Percentiles rank a stretch among this genome's conserved stretches.
Evolutionary conservation across 306 rosid genomes (phyloP).

Genomic region (Castanopsis chinensis): DNA sequence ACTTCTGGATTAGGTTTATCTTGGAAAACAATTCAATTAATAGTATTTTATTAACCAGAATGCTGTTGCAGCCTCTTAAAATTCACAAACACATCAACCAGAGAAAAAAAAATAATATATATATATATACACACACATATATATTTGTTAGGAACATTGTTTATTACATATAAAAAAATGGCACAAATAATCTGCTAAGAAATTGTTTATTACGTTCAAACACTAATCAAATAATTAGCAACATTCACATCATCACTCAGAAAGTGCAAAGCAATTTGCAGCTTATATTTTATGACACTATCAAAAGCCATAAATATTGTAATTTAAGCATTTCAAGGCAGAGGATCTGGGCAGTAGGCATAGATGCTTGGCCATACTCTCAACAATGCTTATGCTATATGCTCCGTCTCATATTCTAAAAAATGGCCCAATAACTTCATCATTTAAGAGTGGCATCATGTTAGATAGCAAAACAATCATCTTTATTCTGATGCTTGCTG

Average conservation of each 20-base stretch:
- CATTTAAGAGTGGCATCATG: neutral
- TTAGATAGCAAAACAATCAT: neutral
- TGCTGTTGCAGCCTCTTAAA: neutral
- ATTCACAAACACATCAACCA: neutral
- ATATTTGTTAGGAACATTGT: no score
- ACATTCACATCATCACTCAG: neutral
- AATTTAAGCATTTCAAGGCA: neutral
- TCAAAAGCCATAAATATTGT: conserved; percentile 3
- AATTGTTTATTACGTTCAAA: neutral
- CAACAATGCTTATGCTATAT: neutral
- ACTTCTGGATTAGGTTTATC: neutral
- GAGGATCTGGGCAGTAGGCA: no score
- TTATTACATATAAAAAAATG: no score
- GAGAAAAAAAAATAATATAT: no score
- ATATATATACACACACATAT: no score
- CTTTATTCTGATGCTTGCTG: neutral
- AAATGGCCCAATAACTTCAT: neutral
- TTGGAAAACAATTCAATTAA: neutral
- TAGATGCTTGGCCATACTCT: neutral
- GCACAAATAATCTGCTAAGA: neutral
- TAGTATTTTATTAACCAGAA: neutral
- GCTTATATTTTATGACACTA: neutral
- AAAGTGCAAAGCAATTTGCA: neutral
- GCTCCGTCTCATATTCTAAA: neutral
- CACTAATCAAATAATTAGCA: neutral